Evolutionary conservation across 225 moss, liverwort and hornwort species (phyloP), one percentile per base, ranked within the genome.

Genomic region (Climacium dendroides): DNA sequence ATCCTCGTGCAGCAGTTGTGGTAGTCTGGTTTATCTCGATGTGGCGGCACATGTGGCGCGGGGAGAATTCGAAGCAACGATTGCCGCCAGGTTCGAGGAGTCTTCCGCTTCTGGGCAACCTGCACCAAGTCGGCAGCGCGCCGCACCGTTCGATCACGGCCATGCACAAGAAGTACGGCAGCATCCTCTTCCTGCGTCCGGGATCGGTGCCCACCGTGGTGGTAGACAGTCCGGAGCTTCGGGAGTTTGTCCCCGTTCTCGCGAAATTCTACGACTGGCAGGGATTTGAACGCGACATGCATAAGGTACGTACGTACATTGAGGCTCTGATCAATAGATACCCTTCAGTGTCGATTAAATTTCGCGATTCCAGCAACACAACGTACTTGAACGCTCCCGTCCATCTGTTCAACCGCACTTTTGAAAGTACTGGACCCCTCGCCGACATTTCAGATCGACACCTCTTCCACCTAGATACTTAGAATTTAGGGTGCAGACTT

Each of bases 81-180:
- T 69, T 89, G 87, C 90, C 88, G 15, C 90, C 90, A 26, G 85
- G 88, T 37, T 88, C 90, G 58, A 41, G 47, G 32, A 35, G 78
- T 39, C 75, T 83, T 15, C 86, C 85, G 30, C 32, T 90, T 4
- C 29, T 90, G 7, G 88, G 90, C 32, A 85, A 85, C 39, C 74
- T 90, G 29, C 81, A 74, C 19, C 81, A 82, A 41, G 39, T 90
- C 43, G 85, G 81, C 11, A 45, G 63, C 11, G 74, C 72, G 13
- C 90, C 88, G 10, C 90, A 90, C 45, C 79, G 59, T 1, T 62
- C 88, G 55, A 65, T 82, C 71, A 79, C 85, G 25, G 55, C 81
- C 57, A 79, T 90, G 90, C 71, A 79, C 39, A 81, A 83, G 35
- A 75, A 69, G 45, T 76, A 88, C 24, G 88, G 90, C 10, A 81